Evolutionary conservation across 192 early-diverging fungal genomes (phyloP).

Genomic region (Coemansia sp.): DNA sequence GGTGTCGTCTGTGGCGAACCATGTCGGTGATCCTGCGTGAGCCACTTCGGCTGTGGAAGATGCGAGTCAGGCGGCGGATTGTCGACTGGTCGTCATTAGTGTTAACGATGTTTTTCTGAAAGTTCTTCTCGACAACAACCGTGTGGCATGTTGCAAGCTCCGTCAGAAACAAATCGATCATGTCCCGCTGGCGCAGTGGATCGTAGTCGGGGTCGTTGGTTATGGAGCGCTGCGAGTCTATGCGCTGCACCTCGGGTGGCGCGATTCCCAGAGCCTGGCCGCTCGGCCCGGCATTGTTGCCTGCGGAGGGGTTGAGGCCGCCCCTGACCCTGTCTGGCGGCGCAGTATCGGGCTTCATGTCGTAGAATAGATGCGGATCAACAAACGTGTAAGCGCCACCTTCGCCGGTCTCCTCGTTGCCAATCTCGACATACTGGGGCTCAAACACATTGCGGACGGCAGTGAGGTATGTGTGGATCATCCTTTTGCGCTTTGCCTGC

Average conservation of each 20-base stretch:
- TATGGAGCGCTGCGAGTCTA: conserved; percentile 48
- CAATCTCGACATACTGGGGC: conserved; percentile 63
- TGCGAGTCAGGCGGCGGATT: conserved; percentile 29
- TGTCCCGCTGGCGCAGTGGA: conserved; percentile 62
- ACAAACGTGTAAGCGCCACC: conserved; percentile 73
- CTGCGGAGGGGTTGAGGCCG: conserved; percentile 4
- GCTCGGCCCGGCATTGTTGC: conserved; percentile 12
- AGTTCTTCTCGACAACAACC: conserved; percentile 78
- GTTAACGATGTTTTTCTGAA: conserved; percentile 40
- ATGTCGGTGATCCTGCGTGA: conserved; percentile 41
- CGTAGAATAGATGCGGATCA: conserved; percentile 73
- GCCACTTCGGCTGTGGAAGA: conserved; percentile 32
- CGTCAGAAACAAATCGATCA: conserved; percentile 69
- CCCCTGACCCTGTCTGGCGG: conserved; percentile 24
- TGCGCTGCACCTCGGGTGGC: conserved; percentile 23
- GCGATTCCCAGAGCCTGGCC: conserved; percentile 10
- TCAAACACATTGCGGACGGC: conserved; percentile 67
- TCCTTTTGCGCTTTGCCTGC: conserved; percentile 33
- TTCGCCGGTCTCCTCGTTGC: conserved; percentile 53
- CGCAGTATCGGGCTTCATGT: conserved; percentile 60
- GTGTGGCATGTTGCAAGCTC: conserved; percentile 93
- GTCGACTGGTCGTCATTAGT: conserved; percentile 45
- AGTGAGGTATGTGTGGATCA: conserved; percentile 58
- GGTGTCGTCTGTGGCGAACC: conserved; percentile 43
- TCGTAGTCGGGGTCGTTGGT: conserved; percentile 49